These are phyloP conservation scores for Chrysopogon serrulatus DNA, from an alignment of 176 grass and related monocot species.

Conservation along the genomic window DNA sequence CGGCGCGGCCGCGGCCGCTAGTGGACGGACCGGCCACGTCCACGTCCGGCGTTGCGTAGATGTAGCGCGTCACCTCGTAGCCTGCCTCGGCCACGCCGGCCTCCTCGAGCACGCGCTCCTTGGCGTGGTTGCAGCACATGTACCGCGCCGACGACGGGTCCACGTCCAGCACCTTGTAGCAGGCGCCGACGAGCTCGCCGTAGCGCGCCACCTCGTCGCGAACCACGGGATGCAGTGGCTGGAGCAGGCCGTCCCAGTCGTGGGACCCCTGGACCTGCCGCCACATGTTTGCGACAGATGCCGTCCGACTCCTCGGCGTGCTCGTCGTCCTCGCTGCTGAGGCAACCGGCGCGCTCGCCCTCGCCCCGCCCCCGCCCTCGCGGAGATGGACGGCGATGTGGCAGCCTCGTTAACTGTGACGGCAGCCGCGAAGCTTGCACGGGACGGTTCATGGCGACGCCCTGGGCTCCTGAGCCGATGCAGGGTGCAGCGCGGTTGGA, in stretches of 20 bases:
- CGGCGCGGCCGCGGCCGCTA: conserved; percentile 9
- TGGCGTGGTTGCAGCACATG: conserved; percentile 47
- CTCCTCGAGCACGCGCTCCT: conserved; percentile 28
- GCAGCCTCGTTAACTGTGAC: background rate
- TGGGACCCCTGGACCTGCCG: conserved; percentile 45
- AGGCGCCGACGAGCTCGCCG: conserved; percentile 50
- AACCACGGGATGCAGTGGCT: conserved; percentile 49
- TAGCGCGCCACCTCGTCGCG: conserved; percentile 51
- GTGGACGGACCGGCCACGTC: background rate
- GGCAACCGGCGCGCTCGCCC: background rate
- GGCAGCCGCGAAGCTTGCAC: background rate
- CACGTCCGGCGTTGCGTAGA: conserved; percentile 54
- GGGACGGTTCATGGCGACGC: background rate
- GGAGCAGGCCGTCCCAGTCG: conserved; percentile 45
- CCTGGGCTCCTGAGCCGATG: background rate
- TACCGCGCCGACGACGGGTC: conserved; percentile 39
- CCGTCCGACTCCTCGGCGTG: background rate
- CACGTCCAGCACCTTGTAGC: conserved; percentile 49
- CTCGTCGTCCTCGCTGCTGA: background rate
- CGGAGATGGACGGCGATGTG: too few species aligned
- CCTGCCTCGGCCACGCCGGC: conserved; percentile 27
- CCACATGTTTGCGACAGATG: conserved; percentile 5
- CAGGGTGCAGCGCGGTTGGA: background rate
- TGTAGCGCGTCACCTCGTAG: conserved; percentile 52
- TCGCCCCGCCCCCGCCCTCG: background rate